phyloP scores from a whole-genome alignment of 108 stramenopile species.

The Skeletonema potamos region DNA sequence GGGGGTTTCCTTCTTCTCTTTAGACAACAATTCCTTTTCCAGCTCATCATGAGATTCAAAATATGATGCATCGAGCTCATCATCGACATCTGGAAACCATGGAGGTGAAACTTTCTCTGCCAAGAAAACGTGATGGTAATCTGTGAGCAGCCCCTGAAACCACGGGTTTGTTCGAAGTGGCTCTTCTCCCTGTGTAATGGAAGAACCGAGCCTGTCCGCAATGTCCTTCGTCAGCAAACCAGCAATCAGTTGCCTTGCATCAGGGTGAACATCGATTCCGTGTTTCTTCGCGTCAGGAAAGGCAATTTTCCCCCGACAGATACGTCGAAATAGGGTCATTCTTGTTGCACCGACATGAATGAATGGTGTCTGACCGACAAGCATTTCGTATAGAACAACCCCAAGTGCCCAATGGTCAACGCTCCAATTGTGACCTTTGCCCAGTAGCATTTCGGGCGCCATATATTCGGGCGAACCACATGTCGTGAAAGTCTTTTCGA shows the following conservation, averaged over 20 bases:
- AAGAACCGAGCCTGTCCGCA: conserved; percentile 30
- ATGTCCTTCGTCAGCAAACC: conserved; percentile 29
- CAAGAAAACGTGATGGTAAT: neutral
- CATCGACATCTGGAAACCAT: conserved; percentile 38
- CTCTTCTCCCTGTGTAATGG: conserved; percentile 34
- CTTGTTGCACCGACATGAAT: conserved; percentile 54
- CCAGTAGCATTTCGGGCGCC: conserved; percentile 84
- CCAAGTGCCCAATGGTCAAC: conserved; percentile 89
- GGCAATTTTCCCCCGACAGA: conserved; percentile 52
- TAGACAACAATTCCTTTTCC: conserved; percentile 22
- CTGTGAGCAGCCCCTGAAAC: conserved; percentile 44
- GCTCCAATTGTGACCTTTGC: conserved; percentile 74
- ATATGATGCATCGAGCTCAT: conserved; percentile 43
- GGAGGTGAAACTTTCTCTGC: conserved; percentile 23
- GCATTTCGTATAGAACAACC: conserved; percentile 82
- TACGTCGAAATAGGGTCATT: conserved; percentile 59
- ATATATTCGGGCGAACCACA: conserved; percentile 88
- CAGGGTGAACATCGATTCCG: conserved; percentile 24
- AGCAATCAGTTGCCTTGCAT: conserved; percentile 23
- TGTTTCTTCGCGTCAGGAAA: conserved; percentile 43
- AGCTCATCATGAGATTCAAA: conserved; percentile 35
- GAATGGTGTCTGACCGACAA: conserved; percentile 76
- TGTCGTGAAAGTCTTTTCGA: conserved; percentile 70
- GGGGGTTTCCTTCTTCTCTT: conserved; percentile 17
- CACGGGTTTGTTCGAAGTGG: conserved; percentile 35